A percentile compares a stretch with the other conserved stretches of the same genome.
Conservation (phyloP, 1,139 yeast genomes). For the Pichia sorboxylosa region DNA sequence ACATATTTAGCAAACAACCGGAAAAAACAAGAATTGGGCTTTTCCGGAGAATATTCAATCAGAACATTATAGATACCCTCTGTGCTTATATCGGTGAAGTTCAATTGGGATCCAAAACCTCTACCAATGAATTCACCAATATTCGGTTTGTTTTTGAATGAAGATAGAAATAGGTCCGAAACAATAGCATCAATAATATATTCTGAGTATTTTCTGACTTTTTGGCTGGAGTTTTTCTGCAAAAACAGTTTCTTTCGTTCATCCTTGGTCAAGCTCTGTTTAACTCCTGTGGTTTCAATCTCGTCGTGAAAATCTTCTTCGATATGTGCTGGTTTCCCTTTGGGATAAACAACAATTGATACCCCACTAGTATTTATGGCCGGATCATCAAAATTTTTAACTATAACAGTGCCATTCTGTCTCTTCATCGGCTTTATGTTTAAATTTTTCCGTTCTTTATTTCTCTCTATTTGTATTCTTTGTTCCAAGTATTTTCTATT, state of each 20-base stretch:
- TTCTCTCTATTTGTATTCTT: background rate
- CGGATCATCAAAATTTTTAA: background rate
- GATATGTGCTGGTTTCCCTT: constrained; percentile 6
- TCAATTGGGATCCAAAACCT: constrained; percentile 1
- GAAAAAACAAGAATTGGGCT: background rate
- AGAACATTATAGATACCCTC: background rate
- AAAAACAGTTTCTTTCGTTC: constrained; percentile 9
- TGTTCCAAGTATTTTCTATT: background rate
- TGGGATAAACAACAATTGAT: constrained; percentile 10
- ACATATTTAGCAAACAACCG: background rate
- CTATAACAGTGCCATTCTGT: background rate
- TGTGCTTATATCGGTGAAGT: constrained; percentile 5
- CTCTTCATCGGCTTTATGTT: background rate
- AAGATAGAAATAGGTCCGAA: constrained; percentile 10
- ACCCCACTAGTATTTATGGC: constrained; percentile 4
- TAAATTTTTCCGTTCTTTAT: background rate
- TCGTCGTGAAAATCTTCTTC: background rate
- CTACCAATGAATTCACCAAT: constrained; percentile 7
- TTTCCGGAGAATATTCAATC: background rate
- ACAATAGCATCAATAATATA: constrained; percentile 1
- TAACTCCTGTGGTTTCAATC: background rate
- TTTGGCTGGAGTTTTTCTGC: constrained; percentile 1
- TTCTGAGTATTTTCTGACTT: constrained; percentile 1
- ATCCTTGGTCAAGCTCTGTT: constrained; percentile 3
- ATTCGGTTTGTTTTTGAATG: constrained; percentile 3